Percentiles rank a stretch among this genome's conserved stretches.
phyloP scores from a whole-genome alignment of 1,139 yeast genomes.

The Lodderomyces oxycetoniae region DNA sequence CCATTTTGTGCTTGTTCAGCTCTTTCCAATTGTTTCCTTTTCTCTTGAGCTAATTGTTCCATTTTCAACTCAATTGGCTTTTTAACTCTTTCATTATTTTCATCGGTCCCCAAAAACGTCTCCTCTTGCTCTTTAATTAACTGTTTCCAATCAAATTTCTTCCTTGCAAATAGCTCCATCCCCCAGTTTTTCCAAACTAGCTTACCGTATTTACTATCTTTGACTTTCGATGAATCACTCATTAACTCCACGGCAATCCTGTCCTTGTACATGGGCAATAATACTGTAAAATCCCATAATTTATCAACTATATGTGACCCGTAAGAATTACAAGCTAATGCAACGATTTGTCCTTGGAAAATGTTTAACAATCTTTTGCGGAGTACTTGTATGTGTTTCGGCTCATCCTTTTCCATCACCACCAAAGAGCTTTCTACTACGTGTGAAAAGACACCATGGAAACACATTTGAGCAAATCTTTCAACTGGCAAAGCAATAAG shows the following conservation, averaged over 20 bases:
- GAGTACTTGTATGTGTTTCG: constrained; percentile 48
- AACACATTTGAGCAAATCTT: constrained; percentile 65
- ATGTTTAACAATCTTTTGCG: constrained; percentile 69
- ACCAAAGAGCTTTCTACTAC: constrained; percentile 63
- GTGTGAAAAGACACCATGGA: constrained; percentile 86
- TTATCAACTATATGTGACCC: constrained; percentile 90
- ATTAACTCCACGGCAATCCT: constrained; percentile 69
- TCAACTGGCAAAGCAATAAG: constrained; percentile 56
- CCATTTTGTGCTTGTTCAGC: constrained; percentile 16
- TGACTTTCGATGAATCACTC: constrained; percentile 61
- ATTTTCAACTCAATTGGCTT: constrained; percentile 44
- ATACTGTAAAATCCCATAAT: constrained; percentile 73
- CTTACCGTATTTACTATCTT: constrained; percentile 82
- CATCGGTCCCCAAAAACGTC: constrained; percentile 32
- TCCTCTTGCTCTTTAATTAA: constrained; percentile 67
- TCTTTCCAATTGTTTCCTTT: constrained; percentile 26
- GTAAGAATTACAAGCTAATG: constrained; percentile 76
- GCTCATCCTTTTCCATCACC: constrained; percentile 37
- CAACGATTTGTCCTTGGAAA: constrained; percentile 50
- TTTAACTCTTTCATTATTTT: constrained; percentile 20
- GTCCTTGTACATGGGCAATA: constrained; percentile 81
- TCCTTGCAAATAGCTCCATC: constrained; percentile 70
- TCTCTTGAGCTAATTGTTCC: constrained; percentile 37
- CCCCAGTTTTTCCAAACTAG: constrained; percentile 95
- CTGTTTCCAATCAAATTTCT: constrained; percentile 79